These are phyloP conservation scores for Tulasnella sp. DNA, from an alignment of 768 basidiomycete genomes.

Conservation along the genomic window DNA sequence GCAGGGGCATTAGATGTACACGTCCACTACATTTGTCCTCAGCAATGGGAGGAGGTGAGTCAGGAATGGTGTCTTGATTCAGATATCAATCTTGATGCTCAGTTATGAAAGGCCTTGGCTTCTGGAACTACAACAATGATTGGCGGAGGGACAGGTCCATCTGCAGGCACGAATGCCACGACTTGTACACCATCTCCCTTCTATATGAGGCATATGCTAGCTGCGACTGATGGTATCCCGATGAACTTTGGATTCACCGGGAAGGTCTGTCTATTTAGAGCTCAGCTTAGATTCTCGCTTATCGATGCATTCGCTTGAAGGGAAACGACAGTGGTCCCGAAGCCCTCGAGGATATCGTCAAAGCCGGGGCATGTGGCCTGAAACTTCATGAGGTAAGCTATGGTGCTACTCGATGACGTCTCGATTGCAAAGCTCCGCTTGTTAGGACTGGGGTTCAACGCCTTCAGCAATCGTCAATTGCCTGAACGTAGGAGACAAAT, in stretches of 20 bases:
- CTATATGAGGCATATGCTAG: slow-evolving; percentile 82
- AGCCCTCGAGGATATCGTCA: slow-evolving; percentile 67
- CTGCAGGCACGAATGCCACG: slow-evolving; percentile 80
- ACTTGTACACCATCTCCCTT: slow-evolving; percentile 87
- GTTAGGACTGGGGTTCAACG: slow-evolving; percentile 82
- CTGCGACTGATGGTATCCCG: slow-evolving; percentile 77
- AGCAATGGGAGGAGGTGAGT: slow-evolving; percentile 72
- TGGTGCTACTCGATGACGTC: neutral
- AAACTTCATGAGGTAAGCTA: slow-evolving; percentile 69
- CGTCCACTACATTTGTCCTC: slow-evolving; percentile 90
- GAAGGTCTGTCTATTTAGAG: slow-evolving; percentile 32
- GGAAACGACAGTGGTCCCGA: slow-evolving; percentile 75
- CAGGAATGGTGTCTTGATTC: neutral
- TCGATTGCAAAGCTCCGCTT: neutral
- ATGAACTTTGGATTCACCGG: slow-evolving; percentile 94
- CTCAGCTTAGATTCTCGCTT: neutral
- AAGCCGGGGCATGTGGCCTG: slow-evolving; percentile 74
- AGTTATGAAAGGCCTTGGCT: slow-evolving; percentile 23
- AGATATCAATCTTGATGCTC: neutral
- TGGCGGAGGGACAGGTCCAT: slow-evolving; percentile 92
- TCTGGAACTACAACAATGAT: slow-evolving; percentile 84
- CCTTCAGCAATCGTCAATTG: slow-evolving; percentile 67
- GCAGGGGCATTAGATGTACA: slow-evolving; percentile 89
- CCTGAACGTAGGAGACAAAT: slow-evolving; percentile 72
- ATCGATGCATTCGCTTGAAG: slow-evolving; percentile 4